phyloP scores from a whole-genome alignment of 257 asterid species.

The Cinchona pubescens region DNA sequence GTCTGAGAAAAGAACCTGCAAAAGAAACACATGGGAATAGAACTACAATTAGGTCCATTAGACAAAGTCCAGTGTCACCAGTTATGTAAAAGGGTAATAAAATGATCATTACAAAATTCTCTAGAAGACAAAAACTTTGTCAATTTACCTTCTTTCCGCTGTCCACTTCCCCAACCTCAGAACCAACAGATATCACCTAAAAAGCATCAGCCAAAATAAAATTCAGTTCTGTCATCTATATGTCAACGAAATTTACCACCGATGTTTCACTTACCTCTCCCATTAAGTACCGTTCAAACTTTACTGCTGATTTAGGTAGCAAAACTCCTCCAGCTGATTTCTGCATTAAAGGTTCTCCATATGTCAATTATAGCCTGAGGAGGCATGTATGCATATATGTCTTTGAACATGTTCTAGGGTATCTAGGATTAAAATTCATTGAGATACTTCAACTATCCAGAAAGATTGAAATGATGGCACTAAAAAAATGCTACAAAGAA shows the following conservation, averaged over 20 bases:
- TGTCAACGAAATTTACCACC: neutral
- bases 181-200: conserved; percentile 75
- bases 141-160: conserved; percentile 68
- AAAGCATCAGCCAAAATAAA: neutral
- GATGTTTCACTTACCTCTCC: conserved; percentile 68
- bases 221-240: neutral
- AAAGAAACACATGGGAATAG: neutral
- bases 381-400: neutral
- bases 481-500: neutral
- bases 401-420: neutral
- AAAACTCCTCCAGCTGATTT: conserved; percentile 95
- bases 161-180: conserved; percentile 60
- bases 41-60: neutral
- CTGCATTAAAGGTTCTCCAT: conserved; percentile 34
- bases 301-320: conserved; percentile 87
- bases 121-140: neutral
- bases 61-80: neutral
- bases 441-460: too few species aligned
- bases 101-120: too few species aligned
- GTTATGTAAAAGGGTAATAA: neutral
- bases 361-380: neutral
- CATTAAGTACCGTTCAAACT: conserved; percentile 78
- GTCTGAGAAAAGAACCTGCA: conserved; percentile 92
- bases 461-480: neutral
- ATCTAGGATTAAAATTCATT: neutral